Conservation (phyloP, 345 rosid species). For the Adansonia digitata region DNA sequence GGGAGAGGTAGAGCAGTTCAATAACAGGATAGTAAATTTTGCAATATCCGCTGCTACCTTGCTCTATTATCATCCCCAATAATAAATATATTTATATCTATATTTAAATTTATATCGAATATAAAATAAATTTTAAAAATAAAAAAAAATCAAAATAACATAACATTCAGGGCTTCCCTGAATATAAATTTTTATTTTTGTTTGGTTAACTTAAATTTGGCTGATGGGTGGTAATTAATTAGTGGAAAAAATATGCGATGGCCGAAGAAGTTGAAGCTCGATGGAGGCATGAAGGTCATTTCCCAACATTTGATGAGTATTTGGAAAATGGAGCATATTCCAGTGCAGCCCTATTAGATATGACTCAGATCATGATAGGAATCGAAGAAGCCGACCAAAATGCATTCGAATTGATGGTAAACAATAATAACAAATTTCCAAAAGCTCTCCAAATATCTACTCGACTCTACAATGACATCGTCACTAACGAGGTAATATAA, state of each 20-base stretch:
- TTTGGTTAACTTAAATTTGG: background rate
- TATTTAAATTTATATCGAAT: no score
- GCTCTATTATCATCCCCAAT: no score
- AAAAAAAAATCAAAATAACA: no score
- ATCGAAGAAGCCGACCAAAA: background rate
- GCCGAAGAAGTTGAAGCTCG: constrained; percentile 13
- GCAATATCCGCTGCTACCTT: no score
- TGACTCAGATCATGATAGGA: background rate
- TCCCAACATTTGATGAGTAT: constrained; percentile 20
- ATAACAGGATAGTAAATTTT: no score
- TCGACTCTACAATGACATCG: background rate
- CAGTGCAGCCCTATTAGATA: background rate
- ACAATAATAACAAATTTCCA: background rate
- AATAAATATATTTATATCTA: no score
- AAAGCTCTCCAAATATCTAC: background rate
- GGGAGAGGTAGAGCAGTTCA: no score
- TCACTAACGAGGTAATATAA: background rate
- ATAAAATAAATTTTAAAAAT: no score
- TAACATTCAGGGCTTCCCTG: no score
- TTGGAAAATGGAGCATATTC: background rate
- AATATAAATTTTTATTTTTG: background rate
- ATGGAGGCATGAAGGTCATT: background rate
- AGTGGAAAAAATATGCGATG: background rate
- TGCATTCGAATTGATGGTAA: background rate
- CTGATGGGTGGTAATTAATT: background rate